These are phyloP conservation scores for Rosa multiflora DNA, from an alignment of 306 rosid genomes.

Conservation along the genomic window DNA sequence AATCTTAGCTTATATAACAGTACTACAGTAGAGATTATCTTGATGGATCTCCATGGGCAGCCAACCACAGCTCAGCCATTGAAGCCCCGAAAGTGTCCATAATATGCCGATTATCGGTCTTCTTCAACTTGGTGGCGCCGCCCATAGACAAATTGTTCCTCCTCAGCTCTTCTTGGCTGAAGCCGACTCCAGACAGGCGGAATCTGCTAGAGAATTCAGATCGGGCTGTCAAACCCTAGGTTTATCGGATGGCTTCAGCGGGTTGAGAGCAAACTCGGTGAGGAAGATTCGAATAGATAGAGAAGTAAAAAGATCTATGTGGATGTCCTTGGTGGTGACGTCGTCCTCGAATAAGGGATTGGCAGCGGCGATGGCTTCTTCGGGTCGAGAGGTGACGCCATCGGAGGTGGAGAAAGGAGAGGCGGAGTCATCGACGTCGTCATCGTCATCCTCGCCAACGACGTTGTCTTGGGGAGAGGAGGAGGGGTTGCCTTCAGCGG, in stretches of 20 bases:
- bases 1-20: not conserved
- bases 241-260: slow-evolving; percentile 53
- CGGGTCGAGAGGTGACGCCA: slow-evolving; percentile 86
- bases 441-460: no score
- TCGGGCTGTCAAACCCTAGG: slow-evolving; percentile 28
- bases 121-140: slow-evolving; percentile 49
- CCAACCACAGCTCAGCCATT: slow-evolving; percentile 92
- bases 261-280: slow-evolving; percentile 73
- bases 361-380: slow-evolving; percentile 62
- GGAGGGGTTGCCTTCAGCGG: no score
- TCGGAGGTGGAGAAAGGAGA: no score
- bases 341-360: slow-evolving; percentile 84
- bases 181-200: not conserved
- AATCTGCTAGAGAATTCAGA: slow-evolving; percentile 32
- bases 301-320: slow-evolving; percentile 76
- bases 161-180: slow-evolving; percentile 25
- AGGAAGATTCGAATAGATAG: slow-evolving; percentile 84
- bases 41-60: slow-evolving; percentile 84
- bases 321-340: slow-evolving; percentile 90
- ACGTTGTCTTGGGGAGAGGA: no score
- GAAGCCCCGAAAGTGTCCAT: slow-evolving; percentile 83
- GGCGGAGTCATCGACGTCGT: no score
- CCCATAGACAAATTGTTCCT: slow-evolving; percentile 64
- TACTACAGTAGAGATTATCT: slow-evolving; percentile 47
- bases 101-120: slow-evolving; percentile 59